These are phyloP conservation scores for Stemphylium vesicarium DNA, from an alignment of 2,329 filamentous ascomycete genomes.

Conservation along the genomic window DNA sequence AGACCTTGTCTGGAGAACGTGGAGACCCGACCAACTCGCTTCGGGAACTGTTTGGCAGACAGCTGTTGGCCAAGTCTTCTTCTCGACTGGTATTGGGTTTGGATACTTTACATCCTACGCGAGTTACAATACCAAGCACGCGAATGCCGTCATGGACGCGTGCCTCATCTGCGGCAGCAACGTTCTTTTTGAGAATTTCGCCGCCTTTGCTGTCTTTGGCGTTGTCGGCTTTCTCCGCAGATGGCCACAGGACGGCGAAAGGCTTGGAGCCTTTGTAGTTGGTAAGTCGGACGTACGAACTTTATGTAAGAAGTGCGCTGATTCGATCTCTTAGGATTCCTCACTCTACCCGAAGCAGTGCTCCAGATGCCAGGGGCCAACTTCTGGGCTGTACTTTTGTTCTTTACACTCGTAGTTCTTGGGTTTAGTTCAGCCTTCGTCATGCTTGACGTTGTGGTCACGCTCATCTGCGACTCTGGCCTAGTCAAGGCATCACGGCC, in stretches of 20 bases:
- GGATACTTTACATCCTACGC: slow-evolving; percentile 64
- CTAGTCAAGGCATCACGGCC: slow-evolving; percentile 54
- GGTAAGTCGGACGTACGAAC: slow-evolving; percentile 23
- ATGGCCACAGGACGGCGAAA: slow-evolving; percentile 53
- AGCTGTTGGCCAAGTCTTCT: slow-evolving; percentile 66
- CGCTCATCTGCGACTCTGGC: slow-evolving; percentile 61
- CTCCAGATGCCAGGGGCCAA: slow-evolving; percentile 64
- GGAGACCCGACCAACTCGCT: slow-evolving; percentile 59
- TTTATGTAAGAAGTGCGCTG: no score
- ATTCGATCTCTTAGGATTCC: slow-evolving; percentile 48
- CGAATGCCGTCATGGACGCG: slow-evolving; percentile 66
- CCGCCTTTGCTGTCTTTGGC: slow-evolving; percentile 61
- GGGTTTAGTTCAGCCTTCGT: slow-evolving; percentile 66
- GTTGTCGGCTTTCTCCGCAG: slow-evolving; percentile 58
- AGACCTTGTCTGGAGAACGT: slow-evolving; percentile 56
- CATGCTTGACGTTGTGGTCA: slow-evolving; percentile 64
- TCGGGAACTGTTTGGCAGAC: slow-evolving; percentile 64
- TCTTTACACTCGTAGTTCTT: slow-evolving; percentile 65
- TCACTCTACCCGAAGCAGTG: slow-evolving; percentile 64
- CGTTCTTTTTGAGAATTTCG: slow-evolving; percentile 62
- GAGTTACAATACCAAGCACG: slow-evolving; percentile 63
- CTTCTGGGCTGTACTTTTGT: slow-evolving; percentile 65
- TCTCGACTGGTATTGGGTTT: slow-evolving; percentile 65
- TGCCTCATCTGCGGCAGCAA: slow-evolving; percentile 63
- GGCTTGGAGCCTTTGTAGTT: slow-evolving; percentile 62